These are phyloP conservation scores for Gymnopilus junonius DNA, from an alignment of 768 basidiomycete species.

Conservation along the genomic window DNA sequence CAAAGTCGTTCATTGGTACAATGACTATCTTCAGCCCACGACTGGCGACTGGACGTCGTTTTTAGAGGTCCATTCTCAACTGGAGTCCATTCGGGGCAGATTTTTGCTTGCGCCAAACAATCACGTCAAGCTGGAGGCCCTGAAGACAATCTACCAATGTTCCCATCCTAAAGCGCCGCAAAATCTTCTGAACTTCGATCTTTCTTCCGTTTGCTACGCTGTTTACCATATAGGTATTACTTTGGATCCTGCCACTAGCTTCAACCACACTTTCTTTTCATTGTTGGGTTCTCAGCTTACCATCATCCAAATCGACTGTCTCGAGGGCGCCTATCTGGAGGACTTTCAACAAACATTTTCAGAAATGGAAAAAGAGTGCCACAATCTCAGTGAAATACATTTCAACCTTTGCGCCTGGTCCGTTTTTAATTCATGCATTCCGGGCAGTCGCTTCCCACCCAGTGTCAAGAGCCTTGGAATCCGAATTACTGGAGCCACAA, in stretches of 20 bases:
- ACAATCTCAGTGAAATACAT: background rate
- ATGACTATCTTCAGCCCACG: background rate
- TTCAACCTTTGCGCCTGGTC: background rate
- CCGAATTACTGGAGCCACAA: background rate
- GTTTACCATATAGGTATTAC: conserved; percentile 3
- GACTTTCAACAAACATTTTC: background rate
- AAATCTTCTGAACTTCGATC: background rate
- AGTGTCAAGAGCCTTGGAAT: background rate
- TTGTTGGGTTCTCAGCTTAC: conserved; percentile 3
- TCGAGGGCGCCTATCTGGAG: background rate
- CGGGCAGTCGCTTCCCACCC: background rate
- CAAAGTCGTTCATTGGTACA: conserved; percentile 20
- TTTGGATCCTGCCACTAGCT: background rate
- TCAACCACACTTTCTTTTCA: conserved; percentile 1
- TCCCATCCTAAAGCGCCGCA: background rate
- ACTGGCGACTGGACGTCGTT: conserved; percentile 16
- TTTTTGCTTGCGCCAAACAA: background rate
- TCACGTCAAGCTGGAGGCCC: conserved; percentile 2
- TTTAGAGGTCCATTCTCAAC: conserved; percentile 12
- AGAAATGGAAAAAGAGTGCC: background rate
- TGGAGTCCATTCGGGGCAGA: conserved; percentile 16
- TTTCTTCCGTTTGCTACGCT: conserved; percentile 6
- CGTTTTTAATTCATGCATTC: background rate
- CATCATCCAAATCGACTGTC: conserved; percentile 16
- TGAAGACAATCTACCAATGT: conserved; percentile 11